A percentile compares a stretch with the other conserved stretches of the same genome.
Conservation (phyloP, 2,329 filamentous ascomycete genomes). For the Neofusicoccum ribis region DNA sequence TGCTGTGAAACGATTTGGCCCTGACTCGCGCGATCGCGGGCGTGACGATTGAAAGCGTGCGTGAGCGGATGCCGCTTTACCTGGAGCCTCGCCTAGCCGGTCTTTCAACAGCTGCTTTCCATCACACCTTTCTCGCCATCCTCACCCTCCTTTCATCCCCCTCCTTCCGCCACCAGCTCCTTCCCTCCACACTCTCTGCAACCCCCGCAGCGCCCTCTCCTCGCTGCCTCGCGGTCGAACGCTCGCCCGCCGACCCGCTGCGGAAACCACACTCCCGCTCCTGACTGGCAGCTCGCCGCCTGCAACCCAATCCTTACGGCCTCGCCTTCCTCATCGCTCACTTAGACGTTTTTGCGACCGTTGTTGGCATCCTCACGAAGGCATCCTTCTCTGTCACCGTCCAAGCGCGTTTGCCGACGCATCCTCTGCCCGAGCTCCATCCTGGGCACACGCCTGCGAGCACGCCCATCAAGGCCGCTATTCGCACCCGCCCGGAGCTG, state of each 20-base stretch:
- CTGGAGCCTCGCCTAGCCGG: constrained; percentile 17
- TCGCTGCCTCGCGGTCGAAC: constrained; percentile 24
- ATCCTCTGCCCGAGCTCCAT: constrained; percentile 20
- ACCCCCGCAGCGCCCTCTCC: constrained; percentile 19
- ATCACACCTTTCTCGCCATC: constrained; percentile 23
- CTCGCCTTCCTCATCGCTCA: constrained; percentile 27
- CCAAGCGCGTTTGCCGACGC: constrained; percentile 19
- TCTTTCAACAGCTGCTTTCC: constrained; percentile 15
- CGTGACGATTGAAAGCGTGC: constrained; percentile 17
- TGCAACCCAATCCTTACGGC: constrained; percentile 32
- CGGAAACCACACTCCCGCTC: constrained; percentile 34
- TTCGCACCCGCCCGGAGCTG: constrained; percentile 11
- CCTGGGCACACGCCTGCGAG: constrained; percentile 11
- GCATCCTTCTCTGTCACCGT: constrained; percentile 18
- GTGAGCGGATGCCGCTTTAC: constrained; percentile 17
- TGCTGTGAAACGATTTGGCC: constrained; percentile 14
- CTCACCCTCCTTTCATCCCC: constrained; percentile 24
- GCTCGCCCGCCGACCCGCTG: constrained; percentile 17
- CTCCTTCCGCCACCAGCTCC: constrained; percentile 25
- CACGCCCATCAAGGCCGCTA: constrained; percentile 16
- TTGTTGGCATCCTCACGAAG: constrained; percentile 19
- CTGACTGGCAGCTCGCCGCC: constrained; percentile 35
- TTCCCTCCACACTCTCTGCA: constrained; percentile 32
- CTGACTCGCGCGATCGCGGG: constrained; percentile 15
- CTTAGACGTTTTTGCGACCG: constrained; percentile 26